A percentile compares a stretch with the other conserved stretches of the same genome.
These are phyloP conservation scores for Geotrichum fermentans DNA, from an alignment of 1,139 yeast genomes.

Conservation along the genomic window DNA sequence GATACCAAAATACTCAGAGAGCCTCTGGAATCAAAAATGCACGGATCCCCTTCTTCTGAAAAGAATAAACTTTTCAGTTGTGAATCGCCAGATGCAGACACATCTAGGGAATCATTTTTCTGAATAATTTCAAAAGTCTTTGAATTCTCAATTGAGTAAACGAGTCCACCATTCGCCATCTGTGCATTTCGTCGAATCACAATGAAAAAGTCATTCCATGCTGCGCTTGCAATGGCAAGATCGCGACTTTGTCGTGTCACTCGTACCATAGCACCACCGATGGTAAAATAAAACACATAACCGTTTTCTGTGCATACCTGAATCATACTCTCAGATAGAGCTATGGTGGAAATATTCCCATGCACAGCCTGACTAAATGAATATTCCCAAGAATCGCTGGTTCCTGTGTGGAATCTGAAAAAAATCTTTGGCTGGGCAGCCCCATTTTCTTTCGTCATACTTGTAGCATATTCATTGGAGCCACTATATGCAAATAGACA, in stretches of 20 bases:
- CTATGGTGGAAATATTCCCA: conserved; percentile 43
- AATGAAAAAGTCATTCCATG: conserved; percentile 46
- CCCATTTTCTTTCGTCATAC: conserved; percentile 16
- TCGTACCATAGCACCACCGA: conserved; percentile 52
- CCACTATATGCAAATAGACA: conserved; percentile 49
- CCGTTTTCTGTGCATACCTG: conserved; percentile 57
- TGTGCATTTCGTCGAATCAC: conserved; percentile 34
- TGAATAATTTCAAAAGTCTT: conserved; percentile 39
- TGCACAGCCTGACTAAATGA: conserved; percentile 36
- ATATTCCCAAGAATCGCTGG: conserved; percentile 39
- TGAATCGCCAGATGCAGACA: conserved; percentile 27
- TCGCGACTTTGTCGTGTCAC: conserved; percentile 45
- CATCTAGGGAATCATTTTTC: conserved; percentile 38
- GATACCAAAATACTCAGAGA: conserved; percentile 61
- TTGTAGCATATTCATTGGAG: conserved; percentile 6
- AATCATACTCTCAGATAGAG: conserved; percentile 47
- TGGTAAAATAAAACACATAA: conserved; percentile 49
- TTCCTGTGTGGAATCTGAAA: conserved; percentile 36
- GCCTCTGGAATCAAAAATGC: conserved; percentile 74
- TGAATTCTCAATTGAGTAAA: conserved; percentile 40
- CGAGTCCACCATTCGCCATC: conserved; percentile 26
- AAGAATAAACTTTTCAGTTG: conserved; percentile 58
- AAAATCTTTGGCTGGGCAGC: conserved; percentile 23
- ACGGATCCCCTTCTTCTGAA: conserved; percentile 84
- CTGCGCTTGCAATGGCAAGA: conserved; percentile 54